Percentiles rank a stretch among this genome's conserved stretches.
Conservation (phyloP, 208 protist genomes). For the Naegleria lovaniensis region DNA sequence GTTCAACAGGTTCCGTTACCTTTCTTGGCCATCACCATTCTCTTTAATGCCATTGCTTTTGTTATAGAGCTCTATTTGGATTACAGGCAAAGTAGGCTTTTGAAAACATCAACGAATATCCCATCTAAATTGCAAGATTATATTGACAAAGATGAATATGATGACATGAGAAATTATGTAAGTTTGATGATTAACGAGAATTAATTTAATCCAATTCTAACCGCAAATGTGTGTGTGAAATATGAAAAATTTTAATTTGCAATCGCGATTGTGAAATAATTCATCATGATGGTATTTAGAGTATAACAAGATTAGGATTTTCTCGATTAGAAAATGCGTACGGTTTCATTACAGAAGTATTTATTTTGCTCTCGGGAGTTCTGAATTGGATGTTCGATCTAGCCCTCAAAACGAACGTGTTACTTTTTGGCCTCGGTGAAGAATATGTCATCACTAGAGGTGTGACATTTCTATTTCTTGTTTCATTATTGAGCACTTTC, state of each 20-base stretch:
- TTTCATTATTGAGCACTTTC: neutral
- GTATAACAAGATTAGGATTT: neutral
- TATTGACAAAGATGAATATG: neutral
- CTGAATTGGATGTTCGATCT: neutral
- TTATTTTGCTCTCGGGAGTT: neutral
- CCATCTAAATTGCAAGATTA: neutral
- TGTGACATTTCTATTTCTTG: conserved; percentile 25
- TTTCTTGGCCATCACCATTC: neutral
- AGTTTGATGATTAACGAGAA: neutral
- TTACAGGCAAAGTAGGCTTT: neutral
- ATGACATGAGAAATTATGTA: conserved; percentile 16
- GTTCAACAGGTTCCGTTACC: neutral
- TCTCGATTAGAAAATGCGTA: conserved; percentile 24
- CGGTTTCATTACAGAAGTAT: neutral
- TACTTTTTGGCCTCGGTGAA: neutral
- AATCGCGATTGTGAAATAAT: too few relatives aligned
- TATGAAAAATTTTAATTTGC: too few relatives aligned
- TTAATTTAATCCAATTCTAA: too few relatives aligned
- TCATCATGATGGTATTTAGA: neutral
- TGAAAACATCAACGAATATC: neutral
- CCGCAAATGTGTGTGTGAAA: too few relatives aligned
- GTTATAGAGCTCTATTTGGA: neutral
- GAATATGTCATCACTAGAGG: neutral
- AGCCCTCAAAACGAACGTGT: neutral
- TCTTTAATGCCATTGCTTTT: neutral